Percentiles rank a stretch among this genome's conserved stretches.
phyloP scores from a whole-genome alignment of 805 yeast species.

The Saturnispora dispora region DNA sequence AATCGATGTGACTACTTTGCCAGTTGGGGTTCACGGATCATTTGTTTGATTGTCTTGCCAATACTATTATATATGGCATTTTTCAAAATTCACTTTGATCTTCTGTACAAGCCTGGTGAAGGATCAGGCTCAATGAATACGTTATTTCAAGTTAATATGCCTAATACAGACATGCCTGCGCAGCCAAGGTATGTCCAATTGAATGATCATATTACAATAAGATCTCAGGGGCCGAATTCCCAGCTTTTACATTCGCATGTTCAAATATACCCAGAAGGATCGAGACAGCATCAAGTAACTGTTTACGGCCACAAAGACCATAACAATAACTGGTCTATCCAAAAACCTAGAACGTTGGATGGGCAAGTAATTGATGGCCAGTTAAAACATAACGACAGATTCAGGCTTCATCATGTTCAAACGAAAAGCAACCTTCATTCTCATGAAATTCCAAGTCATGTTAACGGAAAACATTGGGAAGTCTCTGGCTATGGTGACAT shows the following conservation, averaged over 20 bases:
- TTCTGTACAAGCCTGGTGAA: conserved; percentile 67
- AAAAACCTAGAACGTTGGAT: conserved; percentile 27
- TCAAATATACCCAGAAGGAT: conserved; percentile 82
- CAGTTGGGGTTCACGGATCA: conserved; percentile 61
- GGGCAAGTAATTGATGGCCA: conserved; percentile 12
- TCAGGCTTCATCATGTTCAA: conserved; percentile 53
- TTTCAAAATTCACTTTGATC: conserved; percentile 69
- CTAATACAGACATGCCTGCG: conserved; percentile 51
- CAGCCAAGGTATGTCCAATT: conserved; percentile 61
- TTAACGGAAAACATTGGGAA: conserved; percentile 41
- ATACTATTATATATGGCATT: conserved; percentile 49
- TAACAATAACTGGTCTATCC: conserved; percentile 65
- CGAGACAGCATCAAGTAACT: conserved; percentile 92
- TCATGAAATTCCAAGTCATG: conserved; percentile 57
- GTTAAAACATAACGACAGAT: conserved; percentile 50
- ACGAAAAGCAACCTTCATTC: conserved; percentile 66
- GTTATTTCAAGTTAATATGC: conserved; percentile 78
- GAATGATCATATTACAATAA: conserved; percentile 55
- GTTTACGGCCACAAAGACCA: conserved; percentile 86
- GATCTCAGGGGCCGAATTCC: conserved; percentile 65
- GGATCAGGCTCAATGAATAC: conserved; percentile 89
- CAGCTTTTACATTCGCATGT: conserved; percentile 81
- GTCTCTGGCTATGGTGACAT: conserved; percentile 68
- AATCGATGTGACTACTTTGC: conserved; percentile 39
- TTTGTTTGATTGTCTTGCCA: conserved; percentile 61